phyloP scores from a whole-genome alignment of 805 yeast species.

The Myxozyma lipomycoides region DNA sequence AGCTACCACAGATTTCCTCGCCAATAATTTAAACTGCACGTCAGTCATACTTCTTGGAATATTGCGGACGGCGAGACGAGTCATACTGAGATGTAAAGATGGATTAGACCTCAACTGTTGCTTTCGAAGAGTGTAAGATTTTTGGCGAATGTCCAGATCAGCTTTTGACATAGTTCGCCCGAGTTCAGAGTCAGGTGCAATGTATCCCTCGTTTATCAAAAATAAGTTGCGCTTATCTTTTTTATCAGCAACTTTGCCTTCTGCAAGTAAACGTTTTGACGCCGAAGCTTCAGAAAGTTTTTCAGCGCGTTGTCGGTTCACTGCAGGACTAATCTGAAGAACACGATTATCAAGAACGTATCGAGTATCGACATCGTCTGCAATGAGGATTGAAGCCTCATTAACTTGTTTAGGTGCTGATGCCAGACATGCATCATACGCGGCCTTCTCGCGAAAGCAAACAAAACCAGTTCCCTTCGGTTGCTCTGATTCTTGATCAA shows the following conservation, averaged over 20 bases:
- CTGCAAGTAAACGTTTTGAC: constrained; percentile 61
- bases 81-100: constrained; percentile 83
- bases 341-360: constrained; percentile 93
- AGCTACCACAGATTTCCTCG: constrained; percentile 89
- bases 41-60: constrained; percentile 89
- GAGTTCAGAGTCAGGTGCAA: constrained; percentile 71
- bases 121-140: constrained; percentile 78
- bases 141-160: constrained; percentile 83
- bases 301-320: constrained; percentile 78
- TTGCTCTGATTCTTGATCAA: constrained; percentile 76
- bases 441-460: constrained; percentile 63
- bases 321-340: constrained; percentile 76
- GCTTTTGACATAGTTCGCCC: constrained; percentile 63
- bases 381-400: constrained; percentile 58
- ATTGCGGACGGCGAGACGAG: constrained; percentile 91
- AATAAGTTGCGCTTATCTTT: constrained; percentile 81
- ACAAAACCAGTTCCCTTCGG: constrained; percentile 96
- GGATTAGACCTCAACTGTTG: constrained; percentile 90
- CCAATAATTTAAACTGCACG: constrained; percentile 83
- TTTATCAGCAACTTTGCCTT: constrained; percentile 71
- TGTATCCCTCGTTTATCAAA: constrained; percentile 89
- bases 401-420: constrained; percentile 72
- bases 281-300: constrained; percentile 69
- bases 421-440: constrained; percentile 63
- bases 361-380: constrained; percentile 74